A percentile compares a stretch with the other conserved stretches of the same genome.
These are phyloP conservation scores for Aspergillus puulaauensis DNA, from an alignment of 2,329 filamentous ascomycete genomes.

Conservation along the genomic window DNA sequence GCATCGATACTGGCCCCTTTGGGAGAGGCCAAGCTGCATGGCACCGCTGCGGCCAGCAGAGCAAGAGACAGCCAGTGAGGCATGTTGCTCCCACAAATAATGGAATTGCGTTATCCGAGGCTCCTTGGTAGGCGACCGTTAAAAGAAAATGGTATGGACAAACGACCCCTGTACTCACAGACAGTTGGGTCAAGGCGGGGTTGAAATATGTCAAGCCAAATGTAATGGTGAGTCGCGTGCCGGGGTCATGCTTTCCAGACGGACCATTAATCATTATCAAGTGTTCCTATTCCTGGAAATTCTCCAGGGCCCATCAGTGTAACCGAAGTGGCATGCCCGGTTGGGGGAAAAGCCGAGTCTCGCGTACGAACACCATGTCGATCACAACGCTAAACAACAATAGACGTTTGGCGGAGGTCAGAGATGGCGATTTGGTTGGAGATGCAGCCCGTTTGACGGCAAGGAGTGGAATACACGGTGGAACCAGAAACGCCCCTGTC, in stretches of 20 bases:
- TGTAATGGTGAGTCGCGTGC: background rate
- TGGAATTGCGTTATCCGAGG: no score
- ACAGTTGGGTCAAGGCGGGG: background rate
- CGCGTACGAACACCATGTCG: background rate
- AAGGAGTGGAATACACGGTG: background rate
- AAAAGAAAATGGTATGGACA: background rate
- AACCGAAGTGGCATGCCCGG: background rate
- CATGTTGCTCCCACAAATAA: constrained; percentile 6
- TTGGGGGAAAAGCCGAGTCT: background rate
- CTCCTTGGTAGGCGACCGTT: background rate
- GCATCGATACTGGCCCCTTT: constrained; percentile 10
- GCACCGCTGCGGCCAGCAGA: constrained; percentile 1
- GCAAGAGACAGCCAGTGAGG: constrained; percentile 2
- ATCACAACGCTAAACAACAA: constrained; percentile 1
- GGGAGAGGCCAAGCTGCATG: constrained; percentile 8
- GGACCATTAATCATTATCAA: background rate
- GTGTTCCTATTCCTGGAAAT: background rate
- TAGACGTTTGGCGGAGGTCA: background rate
- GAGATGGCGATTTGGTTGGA: background rate
- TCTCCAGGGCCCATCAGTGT: background rate
- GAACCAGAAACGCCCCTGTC: background rate
- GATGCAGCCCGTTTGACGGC: background rate
- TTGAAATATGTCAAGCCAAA: background rate
- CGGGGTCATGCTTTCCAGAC: background rate
- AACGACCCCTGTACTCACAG: background rate